Percentiles rank a stretch among this genome's conserved stretches.
Conservation (phyloP, 345 rosid species). For the Erucastrum elatum region DNA sequence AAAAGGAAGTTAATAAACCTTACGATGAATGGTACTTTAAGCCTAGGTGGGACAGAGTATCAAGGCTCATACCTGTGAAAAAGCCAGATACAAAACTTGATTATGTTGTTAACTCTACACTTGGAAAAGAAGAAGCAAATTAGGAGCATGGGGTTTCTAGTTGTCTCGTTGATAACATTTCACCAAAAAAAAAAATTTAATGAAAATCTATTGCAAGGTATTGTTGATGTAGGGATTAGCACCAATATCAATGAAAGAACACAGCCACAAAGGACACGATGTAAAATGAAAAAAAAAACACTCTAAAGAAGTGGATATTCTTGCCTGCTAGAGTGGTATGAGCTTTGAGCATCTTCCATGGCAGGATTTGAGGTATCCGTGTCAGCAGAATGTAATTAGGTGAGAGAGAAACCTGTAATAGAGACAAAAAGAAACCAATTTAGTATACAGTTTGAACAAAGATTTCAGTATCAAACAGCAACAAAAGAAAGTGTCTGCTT, state of each 20-base stretch:
- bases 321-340: slow-evolving; percentile 52
- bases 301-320: slow-evolving; percentile 13
- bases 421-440: not conserved
- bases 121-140: not conserved
- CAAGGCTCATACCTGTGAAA: too few species aligned
- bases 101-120: not conserved
- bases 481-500: too few species aligned
- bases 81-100: too few species aligned
- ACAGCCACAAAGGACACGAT: too few species aligned
- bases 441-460: not conserved
- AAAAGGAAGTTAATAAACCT: too few species aligned
- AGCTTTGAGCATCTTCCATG: slow-evolving; percentile 81
- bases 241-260: too few species aligned
- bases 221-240: too few species aligned
- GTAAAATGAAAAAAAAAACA: too few species aligned
- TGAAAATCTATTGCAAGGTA: too few species aligned
- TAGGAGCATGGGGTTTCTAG: not conserved
- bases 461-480: not conserved
- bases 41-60: too few species aligned
- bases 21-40: too few species aligned
- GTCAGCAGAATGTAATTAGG: slow-evolving; percentile 45
- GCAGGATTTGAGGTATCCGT: slow-evolving; percentile 52
- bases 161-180: not conserved
- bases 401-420: slow-evolving; percentile 62
- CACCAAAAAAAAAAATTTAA: too few species aligned